Base-by-base conservation (phyloP, 2,329 filamentous ascomycete species). In the Scedosporium boydii region DNA sequence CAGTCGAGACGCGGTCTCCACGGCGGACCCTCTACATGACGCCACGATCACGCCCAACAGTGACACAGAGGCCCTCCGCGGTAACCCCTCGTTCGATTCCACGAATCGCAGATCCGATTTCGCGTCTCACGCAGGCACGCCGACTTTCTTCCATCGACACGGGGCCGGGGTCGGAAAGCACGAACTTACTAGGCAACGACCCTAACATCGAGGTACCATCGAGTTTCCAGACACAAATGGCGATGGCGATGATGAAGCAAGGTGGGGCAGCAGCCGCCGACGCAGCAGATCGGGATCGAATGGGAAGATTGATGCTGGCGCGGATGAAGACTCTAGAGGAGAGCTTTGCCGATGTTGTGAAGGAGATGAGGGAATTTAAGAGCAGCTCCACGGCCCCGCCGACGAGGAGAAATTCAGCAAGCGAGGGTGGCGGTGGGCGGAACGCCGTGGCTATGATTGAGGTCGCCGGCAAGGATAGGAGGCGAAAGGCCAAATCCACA, bases 301-400 rank as follows among this genome's bases (percentile, higher is more conserved):
- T 93, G 82, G 87, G 87, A 67, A 84, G 91, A 62, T 82, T 96
- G 56, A 89, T 97, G 74, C 78, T 97, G 56, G 91, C 91, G 7
- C 82, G 91, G 41, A 97, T 97, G 91, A 95, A 95, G 72, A 93
- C 89, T 6, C 80, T 98, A 2, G 93, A 98, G 72, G 91, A 96
- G 74, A 89, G 92, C 14, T 93, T 98, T 72, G 83, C 89, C 2
- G 91, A 96, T 64, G 87, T 96, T n/a, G 84, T 92, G 63, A 86
- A 85, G 65, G 91, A 95, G 73, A 87, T 96, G 72, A 86, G 89
- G 65, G 84, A 86, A 65, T 76, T 84, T 71, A 84, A 78, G 74
- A 75, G 73, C 57, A 76, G 74, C 46, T 77, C 76, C 34, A 78
- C 76, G n/a, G 74, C 74, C 41, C 76, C 78, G 3, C 76, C 78